Base-by-base conservation (phyloP, 2,329 filamentous ascomycete species). In the Amauroascus niger region DNA sequence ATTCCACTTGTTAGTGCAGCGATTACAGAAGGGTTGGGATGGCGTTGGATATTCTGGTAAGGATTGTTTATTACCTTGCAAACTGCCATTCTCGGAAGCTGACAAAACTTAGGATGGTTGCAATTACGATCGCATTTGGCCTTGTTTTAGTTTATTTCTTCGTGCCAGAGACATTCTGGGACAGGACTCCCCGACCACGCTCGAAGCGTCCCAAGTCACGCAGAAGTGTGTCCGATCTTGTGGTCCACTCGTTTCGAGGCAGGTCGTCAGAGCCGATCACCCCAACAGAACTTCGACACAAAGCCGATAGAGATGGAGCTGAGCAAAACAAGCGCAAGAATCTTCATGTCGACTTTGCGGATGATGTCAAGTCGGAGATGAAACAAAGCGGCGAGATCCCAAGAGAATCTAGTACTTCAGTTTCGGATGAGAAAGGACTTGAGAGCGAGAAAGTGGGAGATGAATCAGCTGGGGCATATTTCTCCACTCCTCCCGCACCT, bases 151-250 rank as follows among this genome's bases (percentile, higher is more conserved):
- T 97, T 1, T 95, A 95, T 66, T 76, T 96, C 55, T 95, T 95
- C 62, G 87, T 95, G 0, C 91, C 91, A 0, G 91, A 97, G 71
- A 95, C 89, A 0, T 96, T 95, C 60, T 97, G 91, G 91, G 89
- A 96, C 67, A 78, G 91, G 46, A 84, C 85, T 1, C 89, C 90
- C 7, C 70, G 72, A 28, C 69, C 69, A 18, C 73, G 77, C 30
- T 66, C 71, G 44, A 71, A 71, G 61, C 65, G 69, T 51, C 68
- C 69, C 3, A 60, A 61, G 22, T 52, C 65, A 22, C 63, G 65
- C 22, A 64, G 66, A 6, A 71, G 63, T 28, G 62, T 72, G 28
- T 71, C 70, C 1, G 68, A 69, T 41, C 55, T 71, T 20, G 61
- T 72, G 16, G 56, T 60, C 1, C 62, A 65, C 30, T 62, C 65